These are phyloP conservation scores for Yamadazyma aaseri DNA, from an alignment of 1,139 yeast species.

Conservation along the genomic window DNA sequence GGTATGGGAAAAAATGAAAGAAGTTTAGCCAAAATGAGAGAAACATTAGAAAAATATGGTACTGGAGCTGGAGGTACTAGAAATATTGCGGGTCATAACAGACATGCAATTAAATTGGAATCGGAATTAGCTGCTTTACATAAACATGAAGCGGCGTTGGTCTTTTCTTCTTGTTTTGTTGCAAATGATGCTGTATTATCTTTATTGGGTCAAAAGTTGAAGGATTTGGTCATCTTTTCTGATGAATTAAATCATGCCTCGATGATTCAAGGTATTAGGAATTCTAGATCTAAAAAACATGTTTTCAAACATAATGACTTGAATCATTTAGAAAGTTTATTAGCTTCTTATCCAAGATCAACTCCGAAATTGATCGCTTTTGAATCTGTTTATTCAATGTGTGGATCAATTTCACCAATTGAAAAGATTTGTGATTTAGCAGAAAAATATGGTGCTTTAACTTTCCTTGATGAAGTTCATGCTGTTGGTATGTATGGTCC, in stretches of 20 bases:
- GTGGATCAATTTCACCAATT: constrained; percentile 95
- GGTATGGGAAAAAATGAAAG: constrained; percentile 86
- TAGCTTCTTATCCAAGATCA: constrained; percentile 76
- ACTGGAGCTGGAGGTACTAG: constrained; percentile 99
- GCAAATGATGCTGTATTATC: constrained; percentile 97
- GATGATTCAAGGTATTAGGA: constrained; percentile 93
- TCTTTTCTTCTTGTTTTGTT: constrained; percentile 92
- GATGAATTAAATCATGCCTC: constrained; percentile 96
- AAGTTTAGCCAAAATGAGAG: constrained; percentile 75
- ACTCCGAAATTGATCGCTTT: constrained; percentile 94
- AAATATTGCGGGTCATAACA: constrained; percentile 96
- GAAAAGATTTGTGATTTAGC: constrained; percentile 93
- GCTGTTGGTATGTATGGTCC: constrained; percentile 99
- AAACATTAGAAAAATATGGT: constrained; percentile 84
- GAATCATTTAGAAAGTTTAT: constrained; percentile 72
- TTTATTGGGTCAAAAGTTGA: constrained; percentile 84
- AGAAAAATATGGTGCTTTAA: constrained; percentile 93
- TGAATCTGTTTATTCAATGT: constrained; percentile 97
- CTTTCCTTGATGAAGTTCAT: constrained; percentile 97
- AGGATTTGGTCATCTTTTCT: constrained; percentile 85
- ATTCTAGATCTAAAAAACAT: constrained; percentile 85
- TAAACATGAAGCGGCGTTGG: constrained; percentile 93
- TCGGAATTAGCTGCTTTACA: constrained; percentile 86
- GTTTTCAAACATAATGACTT: constrained; percentile 90
- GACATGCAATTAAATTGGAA: constrained; percentile 83